These are phyloP conservation scores for Amanita thiersii DNA, from an alignment of 768 basidiomycete genomes.

Conservation along the genomic window DNA sequence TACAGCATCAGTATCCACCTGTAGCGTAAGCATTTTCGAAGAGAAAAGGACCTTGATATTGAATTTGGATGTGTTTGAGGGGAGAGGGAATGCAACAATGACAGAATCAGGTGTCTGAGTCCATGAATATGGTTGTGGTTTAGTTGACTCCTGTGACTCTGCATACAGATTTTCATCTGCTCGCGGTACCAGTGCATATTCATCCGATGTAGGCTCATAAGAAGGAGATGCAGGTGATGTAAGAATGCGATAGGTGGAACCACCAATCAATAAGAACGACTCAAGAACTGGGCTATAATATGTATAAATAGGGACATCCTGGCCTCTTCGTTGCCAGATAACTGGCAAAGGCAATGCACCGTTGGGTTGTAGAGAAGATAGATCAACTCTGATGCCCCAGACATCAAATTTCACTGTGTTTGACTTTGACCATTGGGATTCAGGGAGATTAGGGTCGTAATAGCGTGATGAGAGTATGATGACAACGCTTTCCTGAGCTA, in stretches of 20 bases:
- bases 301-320: conserved; percentile 59
- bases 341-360: conserved; percentile 36
- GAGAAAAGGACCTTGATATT: conserved; percentile 65
- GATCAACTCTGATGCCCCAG: conserved; percentile 48
- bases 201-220: conserved; percentile 57
- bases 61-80: conserved; percentile 53
- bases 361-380: conserved; percentile 28
- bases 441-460: conserved; percentile 21
- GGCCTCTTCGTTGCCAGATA: conserved; percentile 63
- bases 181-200: conserved; percentile 64
- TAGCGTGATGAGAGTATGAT: conserved; percentile 54
- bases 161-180: conserved; percentile 47
- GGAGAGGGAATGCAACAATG: conserved; percentile 80
- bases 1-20: conserved; percentile 35
- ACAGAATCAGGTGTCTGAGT: conserved; percentile 79
- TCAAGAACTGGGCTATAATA: conserved; percentile 36
- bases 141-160: conserved; percentile 24
- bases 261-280: conserved; percentile 50
- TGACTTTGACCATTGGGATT: conserved; percentile 18
- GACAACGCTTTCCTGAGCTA: conserved; percentile 30
- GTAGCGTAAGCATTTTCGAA: conserved; percentile 54
- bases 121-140: conserved; percentile 87
- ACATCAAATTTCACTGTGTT: conserved; percentile 48
- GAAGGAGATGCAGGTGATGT: conserved; percentile 20
- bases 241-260: conserved; percentile 42